Evolutionary conservation across 345 rosid species (phyloP).

Genomic region (Lepidium africanum): DNA sequence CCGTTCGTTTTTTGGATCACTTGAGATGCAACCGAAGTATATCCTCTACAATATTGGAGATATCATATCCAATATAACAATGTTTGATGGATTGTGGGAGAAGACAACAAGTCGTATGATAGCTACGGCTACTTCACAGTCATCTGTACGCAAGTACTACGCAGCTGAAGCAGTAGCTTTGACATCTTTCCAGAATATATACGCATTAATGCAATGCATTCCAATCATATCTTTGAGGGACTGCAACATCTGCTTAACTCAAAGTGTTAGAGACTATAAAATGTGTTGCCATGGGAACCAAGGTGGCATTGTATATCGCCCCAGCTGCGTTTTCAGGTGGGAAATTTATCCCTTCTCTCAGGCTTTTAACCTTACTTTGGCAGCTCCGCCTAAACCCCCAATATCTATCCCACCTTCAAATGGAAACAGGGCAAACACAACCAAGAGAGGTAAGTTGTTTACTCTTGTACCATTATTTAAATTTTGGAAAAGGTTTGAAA

Average conservation of each 20-base stretch:
- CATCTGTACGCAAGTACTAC: neutral
- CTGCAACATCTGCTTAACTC: neutral
- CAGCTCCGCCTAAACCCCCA: neutral
- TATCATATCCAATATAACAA: neutral
- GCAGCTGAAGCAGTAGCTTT: neutral
- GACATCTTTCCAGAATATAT: neutral
- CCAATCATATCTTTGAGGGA: neutral
- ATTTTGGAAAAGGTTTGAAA: neutral
- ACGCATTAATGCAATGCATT: neutral
- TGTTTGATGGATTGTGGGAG: slow-evolving; percentile 7
- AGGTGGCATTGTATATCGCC: slow-evolving; percentile 5
- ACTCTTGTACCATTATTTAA: neutral
- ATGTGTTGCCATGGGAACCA: neutral
- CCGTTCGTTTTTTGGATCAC: slow-evolving; percentile 4
- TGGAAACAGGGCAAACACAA: neutral
- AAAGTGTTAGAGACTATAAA: neutral
- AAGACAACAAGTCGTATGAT: slow-evolving; percentile 1
- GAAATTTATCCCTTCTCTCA: neutral
- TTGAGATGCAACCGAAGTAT: neutral
- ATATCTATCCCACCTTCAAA: neutral
- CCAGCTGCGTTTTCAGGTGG: slow-evolving; percentile 8
- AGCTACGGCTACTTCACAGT: neutral
- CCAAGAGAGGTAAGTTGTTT: slow-evolving; percentile 1
- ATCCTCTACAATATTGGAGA: neutral
- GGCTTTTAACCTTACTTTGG: neutral